Evolutionary conservation across 2,329 filamentous ascomycete genomes (phyloP).

Genomic region (Sarocladiaceae sp.): DNA sequence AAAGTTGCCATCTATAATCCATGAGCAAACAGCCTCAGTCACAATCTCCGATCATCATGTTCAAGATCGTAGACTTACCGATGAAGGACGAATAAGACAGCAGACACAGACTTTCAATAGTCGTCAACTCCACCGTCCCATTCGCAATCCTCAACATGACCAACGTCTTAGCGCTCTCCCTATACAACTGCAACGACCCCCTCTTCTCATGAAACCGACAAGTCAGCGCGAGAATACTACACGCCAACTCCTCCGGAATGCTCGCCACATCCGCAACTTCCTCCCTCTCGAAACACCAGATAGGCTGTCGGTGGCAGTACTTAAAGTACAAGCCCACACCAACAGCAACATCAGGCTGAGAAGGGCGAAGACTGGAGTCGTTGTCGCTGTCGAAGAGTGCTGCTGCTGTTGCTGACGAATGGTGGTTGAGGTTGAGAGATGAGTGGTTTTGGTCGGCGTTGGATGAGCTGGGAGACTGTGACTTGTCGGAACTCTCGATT

Average conservation of each 20-base stretch:
- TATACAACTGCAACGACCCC: slow-evolving; percentile 28
- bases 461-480: slow-evolving; percentile 24
- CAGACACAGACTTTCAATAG: slow-evolving; percentile 46
- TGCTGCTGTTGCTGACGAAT: too few species aligned
- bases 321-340: slow-evolving; percentile 37
- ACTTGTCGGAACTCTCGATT: slow-evolving; percentile 25
- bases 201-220: slow-evolving; percentile 32
- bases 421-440: slow-evolving; percentile 18
- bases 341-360: slow-evolving; percentile 25
- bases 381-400: slow-evolving; percentile 24
- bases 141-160: slow-evolving; percentile 48
- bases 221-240: slow-evolving; percentile 35
- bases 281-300: slow-evolving; percentile 41
- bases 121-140: slow-evolving; percentile 43
- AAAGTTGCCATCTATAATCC: slow-evolving; percentile 38
- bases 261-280: slow-evolving; percentile 29
- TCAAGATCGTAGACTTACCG: slow-evolving; percentile 27
- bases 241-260: slow-evolving; percentile 35
- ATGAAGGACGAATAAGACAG: slow-evolving; percentile 46
- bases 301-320: slow-evolving; percentile 38
- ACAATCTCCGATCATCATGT: not conserved
- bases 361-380: slow-evolving; percentile 22
- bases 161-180: slow-evolving; percentile 34
- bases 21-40: too few species aligned
- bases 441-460: slow-evolving; percentile 14